Evolutionary conservation across 1,139 yeast genomes (phyloP), one percentile per base, ranked within the genome.

Genomic region (Tardiomyces blankii): DNA sequence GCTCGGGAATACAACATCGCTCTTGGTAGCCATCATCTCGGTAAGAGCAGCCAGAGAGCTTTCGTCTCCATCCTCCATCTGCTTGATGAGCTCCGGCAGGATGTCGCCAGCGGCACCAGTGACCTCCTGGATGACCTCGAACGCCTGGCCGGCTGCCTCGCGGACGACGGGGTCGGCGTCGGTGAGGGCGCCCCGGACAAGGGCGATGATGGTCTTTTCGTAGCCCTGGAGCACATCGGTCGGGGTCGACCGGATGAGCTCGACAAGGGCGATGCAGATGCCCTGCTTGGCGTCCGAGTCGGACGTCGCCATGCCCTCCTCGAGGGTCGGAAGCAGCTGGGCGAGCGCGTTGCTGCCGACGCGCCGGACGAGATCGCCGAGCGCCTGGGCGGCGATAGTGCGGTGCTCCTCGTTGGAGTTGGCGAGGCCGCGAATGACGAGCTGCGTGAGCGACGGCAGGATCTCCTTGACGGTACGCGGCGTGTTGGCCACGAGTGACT

Each of bases 401-500:
- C 96, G 80, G 59, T 87, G 87, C 48, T 75, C 77, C 46, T 78
- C 85, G 52, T 88, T 91, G 13, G 81, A 64, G 19, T 89, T 81
- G 0, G 96, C 95, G 63, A 91, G 73, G 58, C 87, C 78, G 54
- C 81, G 78, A 51, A 93, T 87, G 59, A 93, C 80, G 55, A 86
- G 75, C 49, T 76, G 76, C 3, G 94, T 85, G 53, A 93, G 77
- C 7, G 88, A 73, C 38, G 96, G 95, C 55, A 93, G 68, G 49
- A 91, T 85, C 62, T 89, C 96, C 70, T 86, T 91, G 47, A 91
- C 83, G n/a, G 96, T 87, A 64, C 84, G 80, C 42, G 98, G 98
- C 35, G 98, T 91, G 62, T 91, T 91, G 46, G 95, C 84, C 46
- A 93, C 97, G 64, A 93, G 73, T 0, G 95, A 88, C 68, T 89